These are phyloP conservation scores for Agrocybe pediades DNA, from an alignment of 768 basidiomycete species.

Conservation along the genomic window DNA sequence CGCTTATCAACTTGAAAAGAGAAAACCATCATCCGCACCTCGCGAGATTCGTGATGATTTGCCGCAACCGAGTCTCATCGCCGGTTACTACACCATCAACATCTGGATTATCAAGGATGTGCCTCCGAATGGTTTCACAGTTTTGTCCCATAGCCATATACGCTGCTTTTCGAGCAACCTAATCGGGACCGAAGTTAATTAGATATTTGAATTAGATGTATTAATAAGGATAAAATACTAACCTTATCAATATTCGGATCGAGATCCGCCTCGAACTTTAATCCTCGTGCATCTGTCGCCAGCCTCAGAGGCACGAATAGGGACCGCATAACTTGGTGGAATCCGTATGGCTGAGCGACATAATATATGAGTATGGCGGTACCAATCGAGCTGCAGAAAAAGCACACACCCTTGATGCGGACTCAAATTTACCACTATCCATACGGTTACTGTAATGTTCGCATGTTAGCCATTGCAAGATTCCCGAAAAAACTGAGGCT, in stretches of 20 bases:
- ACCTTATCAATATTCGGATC: conserved; percentile 71
- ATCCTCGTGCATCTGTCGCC: conserved; percentile 64
- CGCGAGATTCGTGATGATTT: conserved; percentile 83
- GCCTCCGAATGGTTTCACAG: conserved; percentile 38
- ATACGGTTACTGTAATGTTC: conserved; percentile 65
- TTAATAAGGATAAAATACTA: conserved; percentile 11
- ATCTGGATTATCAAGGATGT: conserved; percentile 45
- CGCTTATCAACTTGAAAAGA: too few species aligned
- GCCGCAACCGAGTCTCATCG: conserved; percentile 80
- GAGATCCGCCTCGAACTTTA: conserved; percentile 68
- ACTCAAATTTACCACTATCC: conserved; percentile 86
- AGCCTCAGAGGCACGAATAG: conserved; percentile 70
- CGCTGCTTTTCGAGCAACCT: conserved; percentile 62
- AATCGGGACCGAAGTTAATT: background rate
- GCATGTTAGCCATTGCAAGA: background rate
- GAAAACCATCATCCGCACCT: too few species aligned
- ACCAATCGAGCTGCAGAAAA: background rate
- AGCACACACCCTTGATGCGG: conserved; percentile 48
- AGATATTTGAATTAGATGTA: background rate
- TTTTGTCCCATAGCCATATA: conserved; percentile 61
- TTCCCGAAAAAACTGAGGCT: background rate
- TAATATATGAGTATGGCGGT: background rate
- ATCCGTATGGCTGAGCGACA: conserved; percentile 59
- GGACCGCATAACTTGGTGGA: conserved; percentile 78
- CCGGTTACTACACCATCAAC: conserved; percentile 76